Evolutionary conservation across 192 early-diverging fungal genomes (phyloP), one percentile per base, ranked within the genome.

Genomic region (Dimargaris verticillata): DNA sequence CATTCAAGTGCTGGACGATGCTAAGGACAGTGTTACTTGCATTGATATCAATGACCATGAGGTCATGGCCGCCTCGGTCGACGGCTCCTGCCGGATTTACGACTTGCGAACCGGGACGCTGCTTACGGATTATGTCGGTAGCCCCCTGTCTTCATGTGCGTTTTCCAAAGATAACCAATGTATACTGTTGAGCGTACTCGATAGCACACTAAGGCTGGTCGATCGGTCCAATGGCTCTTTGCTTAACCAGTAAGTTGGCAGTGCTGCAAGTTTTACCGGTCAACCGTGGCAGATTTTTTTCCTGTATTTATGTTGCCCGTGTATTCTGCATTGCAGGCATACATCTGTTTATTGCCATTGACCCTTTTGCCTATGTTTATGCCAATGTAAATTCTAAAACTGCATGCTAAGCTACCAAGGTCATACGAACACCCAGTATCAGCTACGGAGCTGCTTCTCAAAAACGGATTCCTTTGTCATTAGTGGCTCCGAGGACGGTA

Each of bases 401-500:
- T 5, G 7, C 7, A 38, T 38, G 7, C 33, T 5, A 5, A 38
- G 33, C 33, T 38, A 38, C 33, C 33, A 77, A 41, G 93, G 93
- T 0, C 95, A 98, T 71, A 77, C 72, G 51, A 91, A 94, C 61
- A 64, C 59, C 24, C 66, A 83, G 57, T 95, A 93, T 69, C 80
- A 87, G 29, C 72, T 93, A 28, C 78, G 74, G 18, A 84, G 86
- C 29, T 76, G 80, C 44, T 68, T 95, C 9, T 75, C 78, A 14
- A 79, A 80, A 55, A 80, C 76, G 44, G 88, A 88, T 61, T 75
- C 81, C 4, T 62, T 81, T 64, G 85, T 91, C 0, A 74, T 91
- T 15, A 86, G 85, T 60, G 95, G 95, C 1, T 88, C 86, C 47
- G 93, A 98, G 65, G 91, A 95, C 66, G 89, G 91, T 12, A 72